Percentiles rank a stretch among this genome's conserved stretches.
Conservation (phyloP, 2,329 filamentous ascomycete species). For the Fusarium luffae region DNA sequence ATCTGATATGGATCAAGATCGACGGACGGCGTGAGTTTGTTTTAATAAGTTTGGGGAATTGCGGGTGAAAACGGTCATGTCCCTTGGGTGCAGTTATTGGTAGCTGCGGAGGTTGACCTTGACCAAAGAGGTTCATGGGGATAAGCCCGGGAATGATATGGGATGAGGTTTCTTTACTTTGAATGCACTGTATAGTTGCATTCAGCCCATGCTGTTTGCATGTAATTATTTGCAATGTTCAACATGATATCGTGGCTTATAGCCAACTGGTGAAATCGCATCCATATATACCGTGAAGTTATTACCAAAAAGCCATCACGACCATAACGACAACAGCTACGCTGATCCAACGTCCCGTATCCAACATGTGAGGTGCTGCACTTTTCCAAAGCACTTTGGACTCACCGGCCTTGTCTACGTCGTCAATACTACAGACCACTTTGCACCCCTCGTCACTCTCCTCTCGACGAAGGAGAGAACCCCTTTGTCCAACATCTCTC, state of each 20-base stretch:
- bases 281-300: background rate
- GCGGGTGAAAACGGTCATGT: slow-evolving; percentile 6
- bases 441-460: slow-evolving; percentile 35
- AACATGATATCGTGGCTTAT: background rate
- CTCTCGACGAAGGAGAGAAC: slow-evolving; percentile 51
- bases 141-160: background rate
- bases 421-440: slow-evolving; percentile 51
- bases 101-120: background rate
- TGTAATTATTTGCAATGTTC: background rate
- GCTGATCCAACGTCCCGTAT: background rate
- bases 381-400: slow-evolving; percentile 43
- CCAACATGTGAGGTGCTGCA: slow-evolving; percentile 26
- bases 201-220: background rate
- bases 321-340: background rate
- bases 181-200: background rate
- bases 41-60: slow-evolving; percentile 7
- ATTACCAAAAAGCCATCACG: slow-evolving; percentile 1
- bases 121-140: background rate
- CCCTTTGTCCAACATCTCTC: slow-evolving; percentile 34
- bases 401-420: slow-evolving; percentile 45
- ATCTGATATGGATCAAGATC: slow-evolving; percentile 9
- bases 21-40: slow-evolving; percentile 8
- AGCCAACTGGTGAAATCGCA: background rate
- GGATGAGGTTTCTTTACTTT: background rate
- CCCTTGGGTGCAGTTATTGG: background rate